Evolutionary conservation across 2,329 filamentous ascomycete species (phyloP), one percentile per base, ranked within the genome.

Genomic region (Colletotrichum cereale): DNA sequence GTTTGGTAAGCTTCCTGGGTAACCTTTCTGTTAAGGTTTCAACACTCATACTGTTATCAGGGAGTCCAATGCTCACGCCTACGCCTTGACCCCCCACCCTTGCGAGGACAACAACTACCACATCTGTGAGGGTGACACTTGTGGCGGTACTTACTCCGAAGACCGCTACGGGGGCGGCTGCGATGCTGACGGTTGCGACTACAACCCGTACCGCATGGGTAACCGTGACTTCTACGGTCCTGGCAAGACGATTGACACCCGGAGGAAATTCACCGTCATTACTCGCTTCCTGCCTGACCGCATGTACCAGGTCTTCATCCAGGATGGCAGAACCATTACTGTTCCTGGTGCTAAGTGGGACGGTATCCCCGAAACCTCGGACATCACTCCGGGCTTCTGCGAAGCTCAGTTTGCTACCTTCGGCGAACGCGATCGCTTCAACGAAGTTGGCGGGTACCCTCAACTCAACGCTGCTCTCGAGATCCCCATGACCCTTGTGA

Each of bases 131-230:
- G 72, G 56, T 24, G 40, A 42, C 67, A 64, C 50, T 21, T 88
- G 86, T 75, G 87, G 87, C 62, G 87, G 84, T 58, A 82, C 84
- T 24, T 86, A 84, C 76, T 83, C 80, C 7, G 76, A 78, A 63
- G 80, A 84, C 73, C 87, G 88, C 74, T 90, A 90, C 77, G 81
- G 78, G 18, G 89, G 89, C 70, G 80, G 86, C 53, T 92, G 90
- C 81, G 90, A 92, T 79, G 88, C 88, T 72, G 88, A 90, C 76
- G 90, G 90, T 34, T 92, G 90, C 76, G 90, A 91, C 77, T 91
- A 88, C 84, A 91, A 91, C 84, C 82, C 86, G 34, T 92, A 87
- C 86, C 89, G 89, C 75, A 85, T 89, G 82, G 90, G 66, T 1
- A 86, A 88, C 79, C 82, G 81, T 42, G 81, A 83, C 78, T 92